phyloP scores from a whole-genome alignment of 2,329 filamentous ascomycete species.

The Monosporascus sp. region DNA sequence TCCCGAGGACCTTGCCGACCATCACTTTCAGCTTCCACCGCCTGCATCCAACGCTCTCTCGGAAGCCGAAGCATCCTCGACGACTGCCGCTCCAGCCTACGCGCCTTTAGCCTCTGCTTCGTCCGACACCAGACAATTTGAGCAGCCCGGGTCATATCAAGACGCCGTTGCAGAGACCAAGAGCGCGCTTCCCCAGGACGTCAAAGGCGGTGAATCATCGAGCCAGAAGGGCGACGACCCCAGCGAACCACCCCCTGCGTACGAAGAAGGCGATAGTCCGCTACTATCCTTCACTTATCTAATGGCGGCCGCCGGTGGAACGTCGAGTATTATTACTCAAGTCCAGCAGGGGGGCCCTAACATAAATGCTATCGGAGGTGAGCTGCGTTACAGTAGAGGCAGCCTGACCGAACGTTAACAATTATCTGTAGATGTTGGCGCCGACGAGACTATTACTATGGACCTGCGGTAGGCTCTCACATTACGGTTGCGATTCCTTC shows the following conservation, averaged over 20 bases:
- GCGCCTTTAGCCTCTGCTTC: constrained; percentile 37
- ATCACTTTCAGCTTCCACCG: constrained; percentile 23
- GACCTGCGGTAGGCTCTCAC: constrained; percentile 72
- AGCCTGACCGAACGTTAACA: constrained; percentile 3
- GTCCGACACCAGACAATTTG: constrained; percentile 29
- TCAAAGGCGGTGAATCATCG: constrained; percentile 63
- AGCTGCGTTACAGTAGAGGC: constrained; percentile 16
- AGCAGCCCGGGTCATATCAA: constrained; percentile 35
- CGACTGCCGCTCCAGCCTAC: constrained; percentile 52
- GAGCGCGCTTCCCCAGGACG: constrained; percentile 74
- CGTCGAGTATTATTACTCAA: constrained; percentile 98
- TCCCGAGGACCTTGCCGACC: constrained; percentile 23
- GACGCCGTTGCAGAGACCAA: constrained; percentile 70
- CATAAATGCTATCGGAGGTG: constrained; percentile 84
- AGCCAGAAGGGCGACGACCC: constrained; percentile 66
- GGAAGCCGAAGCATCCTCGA: constrained; percentile 29
- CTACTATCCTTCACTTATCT: constrained; percentile 90
- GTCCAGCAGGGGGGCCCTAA: constrained; percentile 91
- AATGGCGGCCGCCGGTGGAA: constrained; percentile 96
- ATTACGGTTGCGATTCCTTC: not conserved
- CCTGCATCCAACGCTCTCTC: constrained; percentile 18
- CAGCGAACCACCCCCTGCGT: constrained; percentile 89
- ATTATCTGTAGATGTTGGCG: constrained; percentile 59
- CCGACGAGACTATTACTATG: constrained; percentile 91
- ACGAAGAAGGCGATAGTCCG: constrained; percentile 90